Evolutionary conservation across 495 filamentous ascomycete species (phyloP).

Genomic region (Trichoderma gamsii): DNA sequence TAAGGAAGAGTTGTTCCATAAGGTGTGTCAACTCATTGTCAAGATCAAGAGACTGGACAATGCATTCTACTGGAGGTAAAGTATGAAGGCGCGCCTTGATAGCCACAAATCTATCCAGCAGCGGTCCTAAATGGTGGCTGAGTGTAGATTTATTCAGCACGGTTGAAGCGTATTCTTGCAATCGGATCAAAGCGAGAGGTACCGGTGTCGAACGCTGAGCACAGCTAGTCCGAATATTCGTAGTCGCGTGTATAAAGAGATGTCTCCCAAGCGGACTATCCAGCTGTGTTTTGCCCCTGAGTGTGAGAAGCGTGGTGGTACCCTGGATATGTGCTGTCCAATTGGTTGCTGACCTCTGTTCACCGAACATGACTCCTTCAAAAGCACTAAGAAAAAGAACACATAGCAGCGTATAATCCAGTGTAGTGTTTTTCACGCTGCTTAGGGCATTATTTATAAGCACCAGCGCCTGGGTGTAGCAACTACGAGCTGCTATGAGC

Average conservation of each 20-base stretch:
- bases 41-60: not conserved
- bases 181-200: not conserved
- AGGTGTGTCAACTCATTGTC: not conserved
- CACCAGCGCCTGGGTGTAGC: not conserved
- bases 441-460: not conserved
- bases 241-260: not conserved
- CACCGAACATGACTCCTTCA: not conserved
- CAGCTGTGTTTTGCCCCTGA: not conserved
- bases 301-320: not conserved
- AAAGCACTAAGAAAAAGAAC: not conserved
- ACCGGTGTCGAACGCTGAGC: not conserved
- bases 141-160: not conserved
- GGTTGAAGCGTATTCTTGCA: not conserved
- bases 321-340: not conserved
- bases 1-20: not conserved
- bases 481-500: not conserved
- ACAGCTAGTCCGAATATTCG: not conserved
- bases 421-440: not conserved
- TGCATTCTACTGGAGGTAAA: not conserved
- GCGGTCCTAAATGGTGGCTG: not conserved
- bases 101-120: not conserved
- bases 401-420: not conserved
- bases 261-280: not conserved
- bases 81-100: not conserved
- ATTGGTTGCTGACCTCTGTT: not conserved